Base-by-base conservation (phyloP, 1,284 basidiomycete genomes). In the Fomitopsis pinicola region DNA sequence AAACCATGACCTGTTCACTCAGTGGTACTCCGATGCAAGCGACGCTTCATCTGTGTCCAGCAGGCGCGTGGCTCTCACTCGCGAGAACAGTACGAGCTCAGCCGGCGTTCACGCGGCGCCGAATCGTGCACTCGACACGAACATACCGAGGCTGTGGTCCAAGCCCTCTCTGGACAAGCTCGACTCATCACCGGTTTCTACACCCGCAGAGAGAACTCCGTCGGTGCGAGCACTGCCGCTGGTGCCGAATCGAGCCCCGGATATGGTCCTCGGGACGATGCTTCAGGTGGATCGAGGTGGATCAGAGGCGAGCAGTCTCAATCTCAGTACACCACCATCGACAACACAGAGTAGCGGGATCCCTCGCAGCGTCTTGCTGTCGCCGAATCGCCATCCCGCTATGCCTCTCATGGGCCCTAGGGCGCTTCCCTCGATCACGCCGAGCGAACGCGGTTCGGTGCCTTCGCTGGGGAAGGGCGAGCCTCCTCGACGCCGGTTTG, bases 231-330 rank as follows among this genome's bases (percentile, higher is more conserved):
- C 56, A 30, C 46, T 50, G 17, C 58, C 58, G 48, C 40, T 59
- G 44, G 38, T 52, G 7, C 50, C 58, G 33, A 59, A 58, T 58
- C 56, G 56, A 22, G 30, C 35, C 17, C 52, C 52, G n/a, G 57
- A 44, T 30, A 22, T 48, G 30, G 57, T 50, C 30, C 57, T 42
- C 30, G 44, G 42, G 35, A 50, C 44, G 14, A 54, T 28, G 35
- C 52, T 54, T 3, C n/a, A 12, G n/a, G 26, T 30, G 33, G 19
- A 35, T 26, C 33, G 36, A 14, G 36, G 52, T 14, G 52, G 19
- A 19, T 38, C 35, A 7, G 12, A 19, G 52, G 10, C 19, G 12
- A 38, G 44, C n/a, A 14, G 26, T 22, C 22, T 22, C 22, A 22
- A 22, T 12, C 10, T 30, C 19, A 26, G 28, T 30, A 3, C 28